Base-by-base conservation (phyloP, 2,329 filamentous ascomycete genomes). In the Hypocrella siamensis region DNA sequence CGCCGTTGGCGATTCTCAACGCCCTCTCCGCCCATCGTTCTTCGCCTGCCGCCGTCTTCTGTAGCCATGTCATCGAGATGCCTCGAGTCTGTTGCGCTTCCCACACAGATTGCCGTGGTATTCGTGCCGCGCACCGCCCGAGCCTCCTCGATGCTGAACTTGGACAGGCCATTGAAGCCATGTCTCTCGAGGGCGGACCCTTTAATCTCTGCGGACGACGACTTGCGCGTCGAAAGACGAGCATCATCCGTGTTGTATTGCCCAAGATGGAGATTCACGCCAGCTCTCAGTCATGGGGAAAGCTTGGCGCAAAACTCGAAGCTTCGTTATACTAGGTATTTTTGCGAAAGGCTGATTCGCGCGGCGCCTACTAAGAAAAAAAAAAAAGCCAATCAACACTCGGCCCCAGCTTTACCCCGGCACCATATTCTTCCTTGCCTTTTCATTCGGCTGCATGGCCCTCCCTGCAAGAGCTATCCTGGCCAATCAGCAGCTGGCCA, bases 11-110 rank as follows among this genome's bases (percentile, higher is more conserved):
- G 28, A 78, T 73, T 35, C 48, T 44, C 22, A 53, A 35, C 3
- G 68, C 67, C 31, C 53, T 52, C 28, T 51, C 38, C 12, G 56
- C 42, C 72, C 74, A 79, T 15, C 56, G 46, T 26, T 51, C 38
- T 9, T 60, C 46, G 6, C 61, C 65, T 1, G 47, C 45, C 0
- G 46, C 45, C 4, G 58, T 42, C 44, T 70, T 73, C 5, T 44
- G 46, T 17, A 67, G 35, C 19, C 57, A 61, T 21, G 57, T 58
- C 19, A 46, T 48, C 26, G 61, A 46, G 21, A 68, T 43, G 26
- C 46, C 46, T 39, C 64, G 54, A 12, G 41, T 35, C 19, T 39
- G 43, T 30, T 45, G 43, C 24, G 39, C 8, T n/a, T 8, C 8
- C 6, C 8, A 28, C 9, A 28, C 17, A n/a, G 27, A 4, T 38